Base-by-base conservation (phyloP, 805 yeast genomes). In the Candida insectorum region DNA sequence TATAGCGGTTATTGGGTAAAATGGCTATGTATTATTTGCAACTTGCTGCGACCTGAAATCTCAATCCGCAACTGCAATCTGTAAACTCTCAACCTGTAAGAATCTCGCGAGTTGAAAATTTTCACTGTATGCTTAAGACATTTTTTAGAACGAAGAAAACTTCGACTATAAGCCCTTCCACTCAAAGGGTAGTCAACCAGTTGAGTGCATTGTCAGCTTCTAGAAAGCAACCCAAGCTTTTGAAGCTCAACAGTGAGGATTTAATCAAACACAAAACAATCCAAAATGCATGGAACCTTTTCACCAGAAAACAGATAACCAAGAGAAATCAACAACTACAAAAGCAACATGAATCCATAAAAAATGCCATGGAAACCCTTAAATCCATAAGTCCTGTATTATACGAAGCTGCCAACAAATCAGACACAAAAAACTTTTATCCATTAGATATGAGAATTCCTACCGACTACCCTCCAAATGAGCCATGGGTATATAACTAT, bases 401-500 rank as follows among this genome's bases (percentile, higher is more conserved):
- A 32, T 88, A 68, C 47, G 72, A 68, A 33, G 66, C 65, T 20
- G 94, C 96, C 8, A 80, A 77, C 47, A 57, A 58, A 27, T 69
- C 69, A 32, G 73, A 75, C 45, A 67, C 30, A 16, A 44, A 47
- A 31, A 45, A 46, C 17, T 37, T 87, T 49, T 88, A 85, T 57
- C 91, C 95, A 4, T 62, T 85, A 48, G 96, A 91, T 51, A 56
- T 86, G 56, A 77, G 93, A 52, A 78, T 85, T 7, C 98, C 98
- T 14, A 83, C 95, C 1, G 91, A 88, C 36, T 85, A 69, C 41
- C 98, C 98, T 10, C 84, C 97, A 13, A 77, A 75, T 49, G 71
- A 73, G 40, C 69, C 84, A 13, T 89, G 97, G 97, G 77, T 79
- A 36, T 74, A 75, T 49, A 75, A 78, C 42, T 60, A 48, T 39